These are phyloP conservation scores for Coemansia sp. DNA, from an alignment of 192 early-diverging fungal species.

Conservation along the genomic window DNA sequence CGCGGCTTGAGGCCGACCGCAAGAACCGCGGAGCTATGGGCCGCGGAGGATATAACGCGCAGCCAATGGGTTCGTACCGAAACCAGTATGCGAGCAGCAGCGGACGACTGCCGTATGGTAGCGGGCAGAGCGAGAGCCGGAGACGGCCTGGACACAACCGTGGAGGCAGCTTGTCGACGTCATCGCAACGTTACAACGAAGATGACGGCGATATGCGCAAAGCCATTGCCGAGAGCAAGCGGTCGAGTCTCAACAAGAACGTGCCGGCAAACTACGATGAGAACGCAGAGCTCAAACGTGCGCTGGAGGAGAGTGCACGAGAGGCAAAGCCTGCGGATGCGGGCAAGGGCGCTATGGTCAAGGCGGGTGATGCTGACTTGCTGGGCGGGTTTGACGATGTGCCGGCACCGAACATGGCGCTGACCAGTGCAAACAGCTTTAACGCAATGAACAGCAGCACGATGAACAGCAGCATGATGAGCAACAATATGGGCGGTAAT, in stretches of 20 bases:
- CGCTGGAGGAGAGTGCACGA: conserved; percentile 82
- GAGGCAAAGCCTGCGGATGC: conserved; percentile 56
- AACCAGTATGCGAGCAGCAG: conserved; percentile 41
- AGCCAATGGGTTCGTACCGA: conserved; percentile 21
- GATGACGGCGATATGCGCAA: conserved; percentile 79
- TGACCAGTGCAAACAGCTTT: conserved; percentile 31
- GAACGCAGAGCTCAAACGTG: conserved; percentile 70
- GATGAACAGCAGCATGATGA: neutral
- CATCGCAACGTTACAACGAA: conserved; percentile 49
- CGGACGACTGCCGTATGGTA: conserved; percentile 26
- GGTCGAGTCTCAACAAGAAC: conserved; percentile 56
- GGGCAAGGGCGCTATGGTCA: neutral
- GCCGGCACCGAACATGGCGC: conserved; percentile 11
- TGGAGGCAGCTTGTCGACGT: conserved; percentile 25
- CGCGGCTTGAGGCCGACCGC: conserved; percentile 74
- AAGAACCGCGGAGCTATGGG: conserved; percentile 55
- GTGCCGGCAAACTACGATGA: conserved; percentile 56
- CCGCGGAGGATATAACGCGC: conserved; percentile 54
- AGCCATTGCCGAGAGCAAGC: conserved; percentile 83
- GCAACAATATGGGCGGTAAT: neutral
- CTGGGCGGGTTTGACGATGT: conserved; percentile 46
- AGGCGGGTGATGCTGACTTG: conserved; percentile 32
- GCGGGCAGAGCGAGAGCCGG: conserved; percentile 9
- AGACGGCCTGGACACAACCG: conserved; percentile 25
- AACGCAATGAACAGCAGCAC: conserved; percentile 26